Base-by-base conservation (phyloP, 495 filamentous ascomycete genomes). In the Hyaloscypha variabilis region DNA sequence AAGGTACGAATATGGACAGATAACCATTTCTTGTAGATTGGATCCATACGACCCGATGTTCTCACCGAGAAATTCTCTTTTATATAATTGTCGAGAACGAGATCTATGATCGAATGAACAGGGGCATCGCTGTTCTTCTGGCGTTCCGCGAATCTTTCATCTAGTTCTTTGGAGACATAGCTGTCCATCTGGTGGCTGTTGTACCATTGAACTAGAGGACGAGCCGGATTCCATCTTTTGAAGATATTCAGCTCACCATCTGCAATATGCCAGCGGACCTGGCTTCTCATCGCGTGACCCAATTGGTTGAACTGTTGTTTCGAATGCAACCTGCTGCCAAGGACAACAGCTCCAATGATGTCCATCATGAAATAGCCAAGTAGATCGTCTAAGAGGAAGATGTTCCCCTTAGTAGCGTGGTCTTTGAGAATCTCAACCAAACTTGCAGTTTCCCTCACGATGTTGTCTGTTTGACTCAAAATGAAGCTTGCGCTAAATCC, bases 341-440 rank as follows among this genome's bases (percentile, higher is more conserved):
- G 25, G n/a, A 29, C 24, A 26, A 57, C 29, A 29, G 66, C 67
- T 14, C 77, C 77, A 23, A 77, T 81, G 67, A 93, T 90, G 71
- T 93, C 90, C 78, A 92, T 81, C 70, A 89, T 78, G 60, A 75
- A 93, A 78, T 69, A 87, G 86, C 36, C 87, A 83, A 19, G 83
- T 1, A 54, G 26, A 36, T 83, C 73, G 91, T 76, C 67, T 53
- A 92, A 72, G 74, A 89, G 62, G 30, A 78, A 74, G 26, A 77
- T 57, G 42, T 74, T 71, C 13, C 72, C 74, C 1, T 52, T 64
- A 11, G 49, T 23, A 26, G 70, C 70, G 59, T 72, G 65, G 28
- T 73, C 67, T 11, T 76, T 75, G 0, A 81, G 67, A 46, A 69
- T 72, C n/a, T 71, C 63, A 8, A 74, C 42, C 50, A 78, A 79